Percentiles rank a stretch among this genome's conserved stretches.
These are phyloP conservation scores for Phytophthora pseudosyringae DNA, from an alignment of 352 stramenopile genomes.

Conservation along the genomic window DNA sequence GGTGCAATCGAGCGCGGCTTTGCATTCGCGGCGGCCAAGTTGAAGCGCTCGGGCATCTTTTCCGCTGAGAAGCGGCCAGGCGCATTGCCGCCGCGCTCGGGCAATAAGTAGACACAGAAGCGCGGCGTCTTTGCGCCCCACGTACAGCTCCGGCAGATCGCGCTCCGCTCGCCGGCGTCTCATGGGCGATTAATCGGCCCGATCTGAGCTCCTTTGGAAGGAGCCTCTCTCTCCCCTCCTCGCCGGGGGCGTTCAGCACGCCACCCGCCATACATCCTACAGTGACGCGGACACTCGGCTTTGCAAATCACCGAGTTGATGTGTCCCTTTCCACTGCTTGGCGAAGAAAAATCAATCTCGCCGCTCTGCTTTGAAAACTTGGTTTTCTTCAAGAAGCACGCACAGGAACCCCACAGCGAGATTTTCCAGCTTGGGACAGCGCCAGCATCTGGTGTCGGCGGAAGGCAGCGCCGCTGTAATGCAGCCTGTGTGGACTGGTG, in stretches of 20 bases:
- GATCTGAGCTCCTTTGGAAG: conserved; percentile 12
- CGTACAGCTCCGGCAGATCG: conserved; percentile 25
- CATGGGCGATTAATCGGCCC: conserved; percentile 12
- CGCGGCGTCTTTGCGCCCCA: conserved; percentile 23
- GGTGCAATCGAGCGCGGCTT: conserved; percentile 16
- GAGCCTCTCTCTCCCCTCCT: conserved; percentile 2
- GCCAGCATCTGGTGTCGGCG: conserved; percentile 22
- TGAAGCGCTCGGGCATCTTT: conserved; percentile 16
- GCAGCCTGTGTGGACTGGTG: not conserved
- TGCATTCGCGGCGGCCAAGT: conserved; percentile 14
- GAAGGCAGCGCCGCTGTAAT: too few species aligned
- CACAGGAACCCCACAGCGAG: not conserved
- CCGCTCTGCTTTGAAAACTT: not conserved
- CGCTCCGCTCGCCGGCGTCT: conserved; percentile 6
- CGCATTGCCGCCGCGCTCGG: conserved; percentile 5
- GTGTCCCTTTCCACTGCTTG: conserved; percentile 17
- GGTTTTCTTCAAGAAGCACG: not conserved
- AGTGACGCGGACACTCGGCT: conserved; percentile 1
- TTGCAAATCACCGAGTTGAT: conserved; percentile 41
- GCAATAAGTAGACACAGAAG: conserved; percentile 25
- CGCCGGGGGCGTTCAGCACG: conserved; percentile 4
- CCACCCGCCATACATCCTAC: conserved; percentile 6
- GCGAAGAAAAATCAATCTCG: conserved; percentile 8
- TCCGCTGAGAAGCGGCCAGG: conserved; percentile 9
- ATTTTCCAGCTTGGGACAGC: conserved; percentile 30